phyloP scores from a whole-genome alignment of 73 alveolate species.

The Stentor roeselii region DNA sequence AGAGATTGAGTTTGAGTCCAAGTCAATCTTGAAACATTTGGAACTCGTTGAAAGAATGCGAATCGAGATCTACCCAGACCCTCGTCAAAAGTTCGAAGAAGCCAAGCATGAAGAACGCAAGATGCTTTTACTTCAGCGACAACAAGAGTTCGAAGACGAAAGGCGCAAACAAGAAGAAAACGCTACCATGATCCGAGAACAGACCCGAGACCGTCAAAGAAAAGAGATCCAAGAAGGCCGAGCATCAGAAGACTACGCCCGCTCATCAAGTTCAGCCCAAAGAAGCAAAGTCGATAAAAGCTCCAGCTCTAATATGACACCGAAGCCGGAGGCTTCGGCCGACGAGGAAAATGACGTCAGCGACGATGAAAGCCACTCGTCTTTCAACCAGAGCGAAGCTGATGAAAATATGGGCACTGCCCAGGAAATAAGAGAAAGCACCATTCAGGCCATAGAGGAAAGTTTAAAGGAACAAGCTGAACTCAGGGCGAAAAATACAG shows the following conservation, averaged over 20 bases:
- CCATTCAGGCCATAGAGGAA: conserved; percentile 76
- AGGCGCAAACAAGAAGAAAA: conserved; percentile 77
- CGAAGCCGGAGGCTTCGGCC: conserved; percentile 18
- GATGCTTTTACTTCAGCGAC: conserved; percentile 56
- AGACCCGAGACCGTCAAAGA: conserved; percentile 41
- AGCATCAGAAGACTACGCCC: conserved; percentile 50
- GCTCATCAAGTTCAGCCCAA: conserved; percentile 28
- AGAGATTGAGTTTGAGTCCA: conserved; percentile 71
- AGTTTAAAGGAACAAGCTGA: conserved; percentile 68
- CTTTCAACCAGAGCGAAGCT: conserved; percentile 27
- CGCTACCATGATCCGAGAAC: conserved; percentile 55
- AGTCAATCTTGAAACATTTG: conserved; percentile 81
- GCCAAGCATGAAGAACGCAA: conserved; percentile 77
- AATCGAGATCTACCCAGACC: conserved; percentile 89
- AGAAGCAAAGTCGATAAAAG: conserved; percentile 36
- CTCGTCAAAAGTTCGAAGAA: conserved; percentile 86
- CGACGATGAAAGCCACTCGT: conserved; percentile 38
- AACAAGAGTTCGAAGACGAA: conserved; percentile 66
- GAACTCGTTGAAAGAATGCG: conserved; percentile 82
- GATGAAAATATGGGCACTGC: conserved; percentile 48
- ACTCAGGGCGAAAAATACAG: conserved; percentile 62
- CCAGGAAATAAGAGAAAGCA: conserved; percentile 73
- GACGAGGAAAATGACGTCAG: conserved; percentile 30
- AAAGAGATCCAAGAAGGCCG: conserved; percentile 43
- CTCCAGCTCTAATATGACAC: conserved; percentile 27